phyloP scores from a whole-genome alignment of 371 early-diverging fungal species.

The Mortierella sp. region DNA sequence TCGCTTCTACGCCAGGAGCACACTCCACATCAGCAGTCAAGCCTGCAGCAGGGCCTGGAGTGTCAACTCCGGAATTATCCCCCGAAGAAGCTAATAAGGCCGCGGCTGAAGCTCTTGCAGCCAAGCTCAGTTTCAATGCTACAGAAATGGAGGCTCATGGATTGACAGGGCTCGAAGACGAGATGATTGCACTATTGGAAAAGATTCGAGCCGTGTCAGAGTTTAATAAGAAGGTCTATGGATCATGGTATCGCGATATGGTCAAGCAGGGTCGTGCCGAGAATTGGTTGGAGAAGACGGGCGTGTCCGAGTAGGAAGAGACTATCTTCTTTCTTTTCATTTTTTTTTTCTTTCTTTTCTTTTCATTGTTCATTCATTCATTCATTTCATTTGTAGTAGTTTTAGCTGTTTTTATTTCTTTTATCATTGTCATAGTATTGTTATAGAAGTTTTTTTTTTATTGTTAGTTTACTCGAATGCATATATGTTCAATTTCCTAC shows the following conservation, averaged over 20 bases:
- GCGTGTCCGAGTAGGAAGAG: not conserved
- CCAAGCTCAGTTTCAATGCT: slow-evolving; percentile 46
- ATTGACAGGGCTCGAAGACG: slow-evolving; percentile 52
- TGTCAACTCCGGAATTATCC: slow-evolving; percentile 5
- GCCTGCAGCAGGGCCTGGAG: slow-evolving; percentile 2
- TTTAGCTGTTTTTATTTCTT: slow-evolving; percentile 4
- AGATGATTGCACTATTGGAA: slow-evolving; percentile 52
- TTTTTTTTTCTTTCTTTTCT: not conserved
- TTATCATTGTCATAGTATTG: slow-evolving; percentile 2
- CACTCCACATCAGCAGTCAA: not conserved
- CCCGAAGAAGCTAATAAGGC: slow-evolving; percentile 49
- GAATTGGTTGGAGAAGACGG: slow-evolving; percentile 33
- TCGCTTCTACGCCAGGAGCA: not conserved
- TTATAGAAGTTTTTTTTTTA: slow-evolving; percentile 9
- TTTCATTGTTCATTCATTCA: not conserved
- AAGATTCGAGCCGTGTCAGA: slow-evolving; percentile 53
- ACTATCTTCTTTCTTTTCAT: not conserved
- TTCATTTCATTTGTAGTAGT: not conserved
- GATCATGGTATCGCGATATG: slow-evolving; percentile 50
- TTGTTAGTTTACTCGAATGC: not conserved
- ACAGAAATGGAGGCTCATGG: slow-evolving; percentile 56
- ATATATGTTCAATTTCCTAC: not conserved
- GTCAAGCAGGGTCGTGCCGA: slow-evolving; percentile 47
- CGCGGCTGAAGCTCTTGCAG: slow-evolving; percentile 46
- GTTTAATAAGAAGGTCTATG: slow-evolving; percentile 57